A percentile compares a stretch with the other conserved stretches of the same genome.
Evolutionary conservation across 2,329 filamentous ascomycete species (phyloP).

Genomic region (Apiospora marii): DNA sequence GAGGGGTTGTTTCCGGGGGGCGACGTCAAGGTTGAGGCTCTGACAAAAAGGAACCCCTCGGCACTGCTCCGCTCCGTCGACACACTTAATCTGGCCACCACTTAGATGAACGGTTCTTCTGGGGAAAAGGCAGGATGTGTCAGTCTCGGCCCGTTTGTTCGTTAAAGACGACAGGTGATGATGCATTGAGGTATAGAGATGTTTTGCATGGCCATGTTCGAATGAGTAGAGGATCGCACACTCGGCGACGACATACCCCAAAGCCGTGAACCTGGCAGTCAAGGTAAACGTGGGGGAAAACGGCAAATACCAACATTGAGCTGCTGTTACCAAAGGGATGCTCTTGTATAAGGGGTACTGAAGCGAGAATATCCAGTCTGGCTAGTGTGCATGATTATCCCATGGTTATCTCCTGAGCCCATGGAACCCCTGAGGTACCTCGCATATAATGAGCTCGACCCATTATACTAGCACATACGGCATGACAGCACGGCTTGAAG

Average conservation of each 20-base stretch:
- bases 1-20: background rate
- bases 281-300: background rate
- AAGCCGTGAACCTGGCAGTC: background rate
- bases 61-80: background rate
- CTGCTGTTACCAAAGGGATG: background rate
- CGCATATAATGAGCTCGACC: background rate
- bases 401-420: background rate
- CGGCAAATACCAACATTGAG: background rate
- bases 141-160: background rate
- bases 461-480: background rate
- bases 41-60: background rate
- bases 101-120: background rate
- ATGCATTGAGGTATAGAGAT: background rate
- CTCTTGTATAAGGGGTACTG: background rate
- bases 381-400: background rate
- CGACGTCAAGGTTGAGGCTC: background rate
- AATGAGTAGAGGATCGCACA: background rate
- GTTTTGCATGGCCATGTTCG: background rate
- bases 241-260: background rate
- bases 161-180: background rate
- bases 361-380: background rate
- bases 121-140: background rate
- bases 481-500: background rate
- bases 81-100: background rate
- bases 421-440: background rate